Evolutionary conservation across 2,329 filamentous ascomycete genomes (phyloP), one percentile per base, ranked within the genome.

Genomic region (Colletotrichum zoysiae): DNA sequence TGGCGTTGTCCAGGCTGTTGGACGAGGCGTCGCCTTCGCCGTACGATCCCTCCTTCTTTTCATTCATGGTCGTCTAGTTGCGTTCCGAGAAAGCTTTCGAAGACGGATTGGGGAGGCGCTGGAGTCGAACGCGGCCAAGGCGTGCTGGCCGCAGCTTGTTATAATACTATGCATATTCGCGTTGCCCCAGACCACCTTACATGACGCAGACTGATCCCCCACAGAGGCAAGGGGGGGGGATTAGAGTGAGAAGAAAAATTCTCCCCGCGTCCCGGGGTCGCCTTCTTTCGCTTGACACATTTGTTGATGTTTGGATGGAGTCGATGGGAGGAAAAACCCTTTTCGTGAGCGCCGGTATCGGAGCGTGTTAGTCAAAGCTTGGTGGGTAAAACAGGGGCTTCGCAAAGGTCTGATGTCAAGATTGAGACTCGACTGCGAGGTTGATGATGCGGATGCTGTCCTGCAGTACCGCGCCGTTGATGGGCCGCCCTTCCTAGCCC

Each of bases 321-420:
- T 62, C 59, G n/a, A 18, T 12, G 46, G 5, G n/a, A 26, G 7
- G 9, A 40, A 38, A 61, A 51, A 12, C 46, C 33, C 33, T 40
- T 51, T 33, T 26, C 33, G 20, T 30, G 12, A 40, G 33, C 44
- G 59, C 59, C 59, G 59, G 44, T 40, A 62, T 62, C 59, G 59
- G 59, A 51, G 44, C 12, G 33, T 40, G 42, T 38, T 35, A 50
- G 44, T 61, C 59, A 35, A 48, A 11, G 23, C 18, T 20, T 38
- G 26, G 59, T 48, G 40, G 46, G 35, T 35, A 40, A 38, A 12
- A 23, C 16, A 48, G 2, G 16, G 59, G 16, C 9, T 33, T 18
- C 12, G 30, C 44, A 38, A 23, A 23, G n/a, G 3, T 7, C 8
- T 23, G 46, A 62, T 6, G 14, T n/a, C n/a, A 23, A 14, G 33